These are phyloP conservation scores for Russula sp. DNA, from an alignment of 768 basidiomycete species.

Conservation along the genomic window DNA sequence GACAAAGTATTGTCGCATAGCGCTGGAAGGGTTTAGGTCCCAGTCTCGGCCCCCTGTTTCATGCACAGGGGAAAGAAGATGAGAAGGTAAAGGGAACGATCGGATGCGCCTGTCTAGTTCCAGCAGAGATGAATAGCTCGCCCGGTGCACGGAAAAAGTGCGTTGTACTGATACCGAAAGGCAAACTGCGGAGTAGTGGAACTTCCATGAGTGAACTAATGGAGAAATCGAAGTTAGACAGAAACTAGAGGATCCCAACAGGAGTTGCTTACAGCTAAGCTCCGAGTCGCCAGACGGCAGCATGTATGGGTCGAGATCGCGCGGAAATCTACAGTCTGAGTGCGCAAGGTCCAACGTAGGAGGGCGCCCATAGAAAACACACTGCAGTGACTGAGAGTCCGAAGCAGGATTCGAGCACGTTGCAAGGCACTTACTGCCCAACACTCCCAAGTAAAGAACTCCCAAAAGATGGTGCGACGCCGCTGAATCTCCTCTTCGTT, in stretches of 20 bases:
- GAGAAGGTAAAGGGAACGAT: constrained; percentile 39
- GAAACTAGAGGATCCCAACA: background rate
- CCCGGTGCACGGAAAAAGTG: constrained; percentile 33
- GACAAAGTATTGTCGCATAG: constrained; percentile 41
- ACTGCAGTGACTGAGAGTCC: constrained; percentile 25
- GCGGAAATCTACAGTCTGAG: constrained; percentile 46
- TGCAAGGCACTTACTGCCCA: constrained; percentile 28
- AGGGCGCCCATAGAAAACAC: constrained; percentile 45
- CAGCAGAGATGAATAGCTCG: constrained; percentile 39
- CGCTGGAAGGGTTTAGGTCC: constrained; percentile 33
- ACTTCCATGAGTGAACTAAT: constrained; percentile 34
- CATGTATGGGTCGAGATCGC: constrained; percentile 33
- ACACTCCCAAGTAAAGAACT: constrained; percentile 42
- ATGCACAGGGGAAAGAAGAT: constrained; percentile 36
- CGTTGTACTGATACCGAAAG: constrained; percentile 38
- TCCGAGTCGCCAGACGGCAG: constrained; percentile 32
- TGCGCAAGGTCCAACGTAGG: constrained; percentile 40
- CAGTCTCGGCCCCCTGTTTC: constrained; percentile 31
- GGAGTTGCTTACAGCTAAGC: constrained; percentile 35
- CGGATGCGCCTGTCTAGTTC: constrained; percentile 46
- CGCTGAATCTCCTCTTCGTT: constrained; percentile 39
- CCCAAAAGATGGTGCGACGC: constrained; percentile 45
- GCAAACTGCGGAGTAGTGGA: constrained; percentile 39
- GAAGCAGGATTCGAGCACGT: background rate
- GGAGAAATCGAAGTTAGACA: background rate